Conservation (phyloP, 106 monocot species). For the Hemerocallis citrina region DNA sequence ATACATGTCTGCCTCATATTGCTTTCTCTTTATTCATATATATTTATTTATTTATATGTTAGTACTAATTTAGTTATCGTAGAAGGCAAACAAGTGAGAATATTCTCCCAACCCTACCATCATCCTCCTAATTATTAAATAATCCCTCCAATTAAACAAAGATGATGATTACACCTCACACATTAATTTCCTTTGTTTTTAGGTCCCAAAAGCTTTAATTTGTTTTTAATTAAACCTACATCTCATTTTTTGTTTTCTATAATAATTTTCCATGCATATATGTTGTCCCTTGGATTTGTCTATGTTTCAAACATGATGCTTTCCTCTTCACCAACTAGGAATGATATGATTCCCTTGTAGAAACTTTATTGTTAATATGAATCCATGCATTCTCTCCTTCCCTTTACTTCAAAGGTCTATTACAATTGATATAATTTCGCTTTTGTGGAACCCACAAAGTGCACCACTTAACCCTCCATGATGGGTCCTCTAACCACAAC, state of each 20-base stretch:
- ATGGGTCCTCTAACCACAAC: conserved; percentile 12
- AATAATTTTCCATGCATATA: not conserved
- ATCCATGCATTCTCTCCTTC: conserved; percentile 9
- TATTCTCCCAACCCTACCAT: not conserved
- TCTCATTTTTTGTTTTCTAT: not conserved
- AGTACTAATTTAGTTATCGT: no score
- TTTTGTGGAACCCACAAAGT: conserved; percentile 4
- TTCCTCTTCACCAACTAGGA: conserved; percentile 13
- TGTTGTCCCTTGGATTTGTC: no score
- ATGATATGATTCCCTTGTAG: conserved; percentile 10
- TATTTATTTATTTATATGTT: no score
- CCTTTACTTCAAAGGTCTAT: conserved; percentile 5
- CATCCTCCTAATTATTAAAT: not conserved
- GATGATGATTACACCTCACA: conserved; percentile 1
- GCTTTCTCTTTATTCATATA: no score
- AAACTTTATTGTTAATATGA: not conserved
- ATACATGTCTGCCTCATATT: conserved; percentile 33
- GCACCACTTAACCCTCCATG: conserved; percentile 7
- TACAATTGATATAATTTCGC: no score
- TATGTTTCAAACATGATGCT: conserved; percentile 11
- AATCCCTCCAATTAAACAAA: not conserved
- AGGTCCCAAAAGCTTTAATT: no score
- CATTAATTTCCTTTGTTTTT: conserved; percentile 1
- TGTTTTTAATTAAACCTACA: not conserved
- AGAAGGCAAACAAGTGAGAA: not conserved